A percentile compares a stretch with the other conserved stretches of the same genome.
These are phyloP conservation scores for Oxytropis ochrocephala DNA, from an alignment of 306 rosid genomes.

Conservation along the genomic window DNA sequence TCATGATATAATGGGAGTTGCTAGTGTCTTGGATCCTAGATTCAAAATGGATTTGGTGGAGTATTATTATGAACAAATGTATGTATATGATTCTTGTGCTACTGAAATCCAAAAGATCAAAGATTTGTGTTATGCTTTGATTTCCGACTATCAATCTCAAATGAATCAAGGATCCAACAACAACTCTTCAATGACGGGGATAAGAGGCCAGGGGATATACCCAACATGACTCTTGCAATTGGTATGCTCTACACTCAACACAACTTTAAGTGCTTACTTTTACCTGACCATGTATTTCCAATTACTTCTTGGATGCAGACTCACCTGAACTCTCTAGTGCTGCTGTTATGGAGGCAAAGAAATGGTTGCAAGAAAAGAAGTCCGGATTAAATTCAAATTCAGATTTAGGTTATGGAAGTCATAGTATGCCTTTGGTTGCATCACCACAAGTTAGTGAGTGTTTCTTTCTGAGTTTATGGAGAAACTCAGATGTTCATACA, in stretches of 20 bases:
- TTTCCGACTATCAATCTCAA: no score
- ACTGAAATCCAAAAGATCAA: no score
- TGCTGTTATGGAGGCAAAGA: conserved; percentile 82
- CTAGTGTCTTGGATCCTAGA: no score
- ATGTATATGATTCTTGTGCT: no score
- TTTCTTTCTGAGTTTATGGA: conserved; percentile 18
- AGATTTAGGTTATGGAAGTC: conserved; percentile 46
- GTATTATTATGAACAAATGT: no score
- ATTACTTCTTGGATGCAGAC: conserved; percentile 31
- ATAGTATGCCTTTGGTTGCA: conserved; percentile 29
- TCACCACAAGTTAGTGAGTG: conserved; percentile 44
- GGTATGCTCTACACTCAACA: conserved; percentile 25
- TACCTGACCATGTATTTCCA: conserved; percentile 10
- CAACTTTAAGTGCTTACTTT: conserved; percentile 3
- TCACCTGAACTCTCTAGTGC: conserved; percentile 54
- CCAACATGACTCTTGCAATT: conserved; percentile 27
- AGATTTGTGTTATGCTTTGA: no score
- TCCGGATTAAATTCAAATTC: conserved; percentile 51
- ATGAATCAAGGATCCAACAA: no score
- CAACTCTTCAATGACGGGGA: conserved; percentile 30
- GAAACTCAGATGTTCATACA: background rate
- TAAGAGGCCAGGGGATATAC: conserved; percentile 40
- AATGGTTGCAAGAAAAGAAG: conserved; percentile 78
- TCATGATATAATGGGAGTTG: no score
- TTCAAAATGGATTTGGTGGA: no score